Evolutionary conservation across 2,329 filamentous ascomycete genomes (phyloP), one percentile per base, ranked within the genome.

Genomic region (Biscogniauxia mediterranea): DNA sequence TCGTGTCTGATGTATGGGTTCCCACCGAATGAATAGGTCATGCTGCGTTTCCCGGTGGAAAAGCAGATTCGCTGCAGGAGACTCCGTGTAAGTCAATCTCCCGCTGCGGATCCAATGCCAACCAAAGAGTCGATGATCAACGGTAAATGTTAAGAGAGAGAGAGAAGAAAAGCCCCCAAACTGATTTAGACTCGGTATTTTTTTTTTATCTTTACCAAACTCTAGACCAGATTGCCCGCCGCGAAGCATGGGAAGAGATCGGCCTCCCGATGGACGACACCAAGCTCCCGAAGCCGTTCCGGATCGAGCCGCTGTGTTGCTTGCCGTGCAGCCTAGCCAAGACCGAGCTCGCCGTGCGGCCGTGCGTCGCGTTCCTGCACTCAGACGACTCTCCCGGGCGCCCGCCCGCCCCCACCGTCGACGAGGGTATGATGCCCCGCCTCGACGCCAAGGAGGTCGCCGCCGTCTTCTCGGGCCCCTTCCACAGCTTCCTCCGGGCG

Each of bases 191-290:
- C 38, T 17, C 2, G 23, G 6, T 17, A 21, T 20, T 23, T 13
- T 8, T 8, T 8, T 8, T 13, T 32, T 32, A 9, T 9, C 11
- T 19, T 20, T n/a, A 28, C 32, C 20, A 38, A 5, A 26, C 28
- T 32, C 15, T 81, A 77, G 92, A 92, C 75, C 85, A 93, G 71
- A 96, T 93, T 56, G 93, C 94, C 8, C 87, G 94, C 21, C 87
- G 94, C 65, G 94, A 98, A 80, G 93, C 94, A 0, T 90, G 85
- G 74, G 94, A 98, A 75, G 94, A 98, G 75, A 97, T 98, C 66
- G 94, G 94, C 1, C 86, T 98, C 2, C 91, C 94, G 1, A 82
- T 89, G 70, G 82, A 87, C 68, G 86, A 93, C 71, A 70, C 74
- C 60, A 85, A 85, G 62, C 83, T 97, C 28, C 91, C 92, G 1